Evolutionary conservation across 1,284 basidiomycete genomes (phyloP).

Genomic region (Abortiporus biennis): DNA sequence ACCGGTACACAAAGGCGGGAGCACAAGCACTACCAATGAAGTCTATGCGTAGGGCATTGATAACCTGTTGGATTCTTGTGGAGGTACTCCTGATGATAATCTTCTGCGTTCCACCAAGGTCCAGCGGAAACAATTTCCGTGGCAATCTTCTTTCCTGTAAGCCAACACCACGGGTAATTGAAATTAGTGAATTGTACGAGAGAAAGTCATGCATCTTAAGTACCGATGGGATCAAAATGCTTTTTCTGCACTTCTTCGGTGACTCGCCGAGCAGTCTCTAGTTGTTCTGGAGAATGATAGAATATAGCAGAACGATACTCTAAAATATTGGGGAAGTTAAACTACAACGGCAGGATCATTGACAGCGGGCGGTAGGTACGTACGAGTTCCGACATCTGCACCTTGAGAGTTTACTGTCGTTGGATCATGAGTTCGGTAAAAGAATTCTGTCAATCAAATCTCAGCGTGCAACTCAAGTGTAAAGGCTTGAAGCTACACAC

Average conservation of each 20-base stretch:
- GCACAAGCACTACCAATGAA: slow-evolving; percentile 41
- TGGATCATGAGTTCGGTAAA: slow-evolving; percentile 93
- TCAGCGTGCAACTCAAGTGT: neutral
- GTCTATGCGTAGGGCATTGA: slow-evolving; percentile 47
- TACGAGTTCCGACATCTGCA: slow-evolving; percentile 71
- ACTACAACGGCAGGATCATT: slow-evolving; percentile 18
- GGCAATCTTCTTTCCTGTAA: slow-evolving; percentile 59
- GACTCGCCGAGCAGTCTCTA: slow-evolving; percentile 67
- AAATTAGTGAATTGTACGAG: neutral
- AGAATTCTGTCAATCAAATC: slow-evolving; percentile 63
- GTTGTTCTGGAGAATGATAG: slow-evolving; percentile 74
- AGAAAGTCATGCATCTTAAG: neutral
- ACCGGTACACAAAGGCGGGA: too few relatives aligned
- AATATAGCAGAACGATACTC: slow-evolving; percentile 96
- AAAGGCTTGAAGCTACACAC: slow-evolving; percentile 35
- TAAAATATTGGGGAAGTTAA: slow-evolving; percentile 24
- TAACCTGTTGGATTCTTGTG: slow-evolving; percentile 60
- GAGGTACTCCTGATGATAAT: slow-evolving; percentile 84
- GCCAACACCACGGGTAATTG: neutral
- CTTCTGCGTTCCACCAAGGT: slow-evolving; percentile 80
- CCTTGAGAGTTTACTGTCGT: slow-evolving; percentile 82
- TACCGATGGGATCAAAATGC: slow-evolving; percentile 65
- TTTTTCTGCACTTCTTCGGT: slow-evolving; percentile 83
- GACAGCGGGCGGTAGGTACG: slow-evolving; percentile 25
- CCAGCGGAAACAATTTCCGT: slow-evolving; percentile 67